Evolutionary conservation across 148 eudicot genomes (phyloP).

Genomic region (Linanthus parryae): DNA sequence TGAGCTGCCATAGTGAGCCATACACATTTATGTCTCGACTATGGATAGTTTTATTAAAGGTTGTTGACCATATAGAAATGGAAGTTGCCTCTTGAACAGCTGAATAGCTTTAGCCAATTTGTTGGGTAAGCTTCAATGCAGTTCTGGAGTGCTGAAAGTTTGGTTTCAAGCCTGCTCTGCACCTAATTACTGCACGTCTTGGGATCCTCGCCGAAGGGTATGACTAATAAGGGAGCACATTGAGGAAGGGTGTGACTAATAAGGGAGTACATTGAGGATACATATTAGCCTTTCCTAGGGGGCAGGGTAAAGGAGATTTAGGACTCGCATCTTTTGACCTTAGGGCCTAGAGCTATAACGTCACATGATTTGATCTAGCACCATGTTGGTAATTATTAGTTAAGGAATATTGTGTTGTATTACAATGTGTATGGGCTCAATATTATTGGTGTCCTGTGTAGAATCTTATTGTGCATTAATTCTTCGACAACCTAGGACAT

Average conservation of each 20-base stretch:
- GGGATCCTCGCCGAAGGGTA: too few relatives aligned
- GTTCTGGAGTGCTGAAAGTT: too few relatives aligned
- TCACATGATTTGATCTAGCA: too few relatives aligned
- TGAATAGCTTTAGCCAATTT: conserved; percentile 1
- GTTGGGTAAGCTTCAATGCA: too few relatives aligned
- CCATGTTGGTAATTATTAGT: neutral
- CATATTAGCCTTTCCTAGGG: neutral
- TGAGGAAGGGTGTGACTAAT: neutral
- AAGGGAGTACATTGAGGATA: neutral
- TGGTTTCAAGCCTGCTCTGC: too few relatives aligned
- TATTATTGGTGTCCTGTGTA: neutral
- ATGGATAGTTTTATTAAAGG: too few relatives aligned
- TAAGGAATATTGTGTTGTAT: neutral
- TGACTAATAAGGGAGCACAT: neutral
- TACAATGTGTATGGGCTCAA: neutral
- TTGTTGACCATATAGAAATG: too few relatives aligned
- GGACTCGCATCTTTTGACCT: neutral
- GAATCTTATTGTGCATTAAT: conserved; percentile 17
- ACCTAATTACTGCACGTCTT: too few relatives aligned
- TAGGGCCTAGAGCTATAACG: too few relatives aligned
- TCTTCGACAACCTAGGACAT: conserved; percentile 55
- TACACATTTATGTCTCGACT: too few relatives aligned
- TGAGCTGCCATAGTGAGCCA: too few relatives aligned
- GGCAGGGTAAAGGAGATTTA: neutral
- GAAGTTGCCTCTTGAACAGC: too few relatives aligned